phyloP scores from a whole-genome alignment of 345 rosid genomes.

The sweet orange (Citrus sinensis) region DNA sequence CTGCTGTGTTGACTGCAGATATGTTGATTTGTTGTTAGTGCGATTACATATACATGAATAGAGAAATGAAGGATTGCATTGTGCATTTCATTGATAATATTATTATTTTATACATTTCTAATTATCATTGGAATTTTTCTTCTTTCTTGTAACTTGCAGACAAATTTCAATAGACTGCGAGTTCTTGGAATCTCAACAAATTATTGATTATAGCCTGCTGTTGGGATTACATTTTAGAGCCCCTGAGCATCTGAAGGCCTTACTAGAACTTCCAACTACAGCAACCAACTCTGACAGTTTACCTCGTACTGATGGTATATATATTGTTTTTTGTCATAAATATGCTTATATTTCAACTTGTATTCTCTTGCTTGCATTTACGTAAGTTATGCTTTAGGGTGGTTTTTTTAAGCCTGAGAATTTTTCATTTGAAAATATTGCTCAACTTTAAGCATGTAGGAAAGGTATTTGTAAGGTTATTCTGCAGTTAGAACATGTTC shows the following conservation, averaged over 20 bases:
- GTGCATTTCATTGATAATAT: not conserved
- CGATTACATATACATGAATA: not conserved
- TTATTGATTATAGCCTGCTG: conserved; percentile 63
- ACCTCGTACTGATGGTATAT: conserved; percentile 35
- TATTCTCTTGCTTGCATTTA: not conserved
- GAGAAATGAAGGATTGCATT: not conserved
- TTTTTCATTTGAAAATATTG: not conserved
- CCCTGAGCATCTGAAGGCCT: conserved; percentile 48
- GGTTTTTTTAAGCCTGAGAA: not conserved
- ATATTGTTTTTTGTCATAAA: conserved; percentile 1
- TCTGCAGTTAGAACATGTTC: not conserved
- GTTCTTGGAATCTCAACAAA: conserved; percentile 58
- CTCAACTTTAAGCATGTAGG: not conserved
- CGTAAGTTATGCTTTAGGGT: not conserved
- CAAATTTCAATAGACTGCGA: conserved; percentile 49
- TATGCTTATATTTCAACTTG: not conserved
- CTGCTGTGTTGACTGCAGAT: not conserved
- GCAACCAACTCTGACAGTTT: conserved; percentile 22
- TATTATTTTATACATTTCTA: not conserved
- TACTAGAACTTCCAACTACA: conserved; percentile 33
- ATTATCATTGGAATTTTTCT: not conserved
- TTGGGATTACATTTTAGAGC: conserved; percentile 65
- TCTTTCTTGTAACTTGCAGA: conserved; percentile 30
- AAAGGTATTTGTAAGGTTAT: not conserved
- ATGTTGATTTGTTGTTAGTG: not conserved